Evolutionary conservation across 257 asterid species (phyloP), one percentile per base, ranked within the genome.

Genomic region (Solanum sejunctum): DNA sequence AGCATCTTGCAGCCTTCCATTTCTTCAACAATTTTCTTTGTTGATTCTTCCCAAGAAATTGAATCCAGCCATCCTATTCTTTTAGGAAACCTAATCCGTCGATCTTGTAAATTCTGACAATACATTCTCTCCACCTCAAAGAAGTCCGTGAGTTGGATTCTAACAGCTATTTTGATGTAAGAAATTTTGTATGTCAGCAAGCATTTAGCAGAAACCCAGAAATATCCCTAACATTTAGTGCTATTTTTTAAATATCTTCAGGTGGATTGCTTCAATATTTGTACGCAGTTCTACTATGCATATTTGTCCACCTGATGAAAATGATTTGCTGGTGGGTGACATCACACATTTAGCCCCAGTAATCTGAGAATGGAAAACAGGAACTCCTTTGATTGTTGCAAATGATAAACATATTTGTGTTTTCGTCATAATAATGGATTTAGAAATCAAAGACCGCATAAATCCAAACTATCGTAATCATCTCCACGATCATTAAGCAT

Each of bases 91-190:
- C 82, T 63, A 17, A 41, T 54, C 49, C 56, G 13, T 15, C 54
- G 28, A 81, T 80, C n/a, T 64, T 63, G 64, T 83, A 83, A 83
- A 83, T 83, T 83, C 67, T 55, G 61, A 20, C 81, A 69, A 82
- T 82, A 58, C 8, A 7, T 61, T 51, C 8, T 23, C 61, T 51
- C 26, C 63, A 77, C 45, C 63, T 26, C 82, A 26, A 77, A 16
- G 45, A 77, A 28, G 82, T 26, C 17, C 26, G 0, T 51, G 82
- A 77, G 82, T 26, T 51, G 47, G 45, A 77, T 77, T 77, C 82
- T 77, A 77, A 77, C 63, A 75, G 63, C 64, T 78, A 78, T 51
- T 26, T 15, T 77, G 15, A 52, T 78, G 64, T 78, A 52, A 51
- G 82, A 78, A 78, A 78, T 52, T 52, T 78, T 78, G 49, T 52